phyloP scores from a whole-genome alignment of 257 asterid species.

The Solanum chiquidenum region DNA sequence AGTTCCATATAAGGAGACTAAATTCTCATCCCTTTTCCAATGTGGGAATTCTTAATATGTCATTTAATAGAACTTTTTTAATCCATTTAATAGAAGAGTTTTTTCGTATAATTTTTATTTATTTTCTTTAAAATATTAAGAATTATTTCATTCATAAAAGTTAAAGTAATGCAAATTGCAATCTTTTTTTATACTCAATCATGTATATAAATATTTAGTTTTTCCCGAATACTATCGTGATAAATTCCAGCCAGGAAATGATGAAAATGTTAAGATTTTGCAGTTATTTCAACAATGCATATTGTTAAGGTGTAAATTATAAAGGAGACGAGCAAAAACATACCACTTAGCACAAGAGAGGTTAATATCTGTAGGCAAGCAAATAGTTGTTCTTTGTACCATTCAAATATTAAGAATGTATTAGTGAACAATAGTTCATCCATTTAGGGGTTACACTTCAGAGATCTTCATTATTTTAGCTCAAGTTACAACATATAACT shows the following conservation, averaged over 20 bases:
- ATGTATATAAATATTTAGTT: background rate
- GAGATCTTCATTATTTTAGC: background rate
- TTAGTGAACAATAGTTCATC: too few relatives aligned
- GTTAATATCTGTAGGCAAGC: too few relatives aligned
- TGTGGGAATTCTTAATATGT: too few relatives aligned
- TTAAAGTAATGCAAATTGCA: background rate
- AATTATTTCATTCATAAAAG: background rate
- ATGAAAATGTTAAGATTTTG: background rate
- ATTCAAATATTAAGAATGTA: too few relatives aligned
- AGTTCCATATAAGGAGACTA: too few relatives aligned
- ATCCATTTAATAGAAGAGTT: background rate
- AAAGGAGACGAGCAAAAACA: too few relatives aligned
- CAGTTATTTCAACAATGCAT: background rate
- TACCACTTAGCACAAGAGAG: too few relatives aligned
- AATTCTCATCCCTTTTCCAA: too few relatives aligned
- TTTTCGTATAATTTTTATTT: background rate
- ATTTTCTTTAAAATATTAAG: background rate
- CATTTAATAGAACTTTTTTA: background rate
- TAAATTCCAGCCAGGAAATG: too few relatives aligned
- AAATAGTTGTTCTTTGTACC: too few relatives aligned
- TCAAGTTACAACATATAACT: background rate
- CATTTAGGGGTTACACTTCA: background rate
- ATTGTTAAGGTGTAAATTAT: too few relatives aligned
- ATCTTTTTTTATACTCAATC: background rate
- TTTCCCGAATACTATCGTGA: background rate